phyloP scores from a whole-genome alignment of 371 early-diverging fungal genomes.

The Batrachochytrium dendrobatidis region DNA sequence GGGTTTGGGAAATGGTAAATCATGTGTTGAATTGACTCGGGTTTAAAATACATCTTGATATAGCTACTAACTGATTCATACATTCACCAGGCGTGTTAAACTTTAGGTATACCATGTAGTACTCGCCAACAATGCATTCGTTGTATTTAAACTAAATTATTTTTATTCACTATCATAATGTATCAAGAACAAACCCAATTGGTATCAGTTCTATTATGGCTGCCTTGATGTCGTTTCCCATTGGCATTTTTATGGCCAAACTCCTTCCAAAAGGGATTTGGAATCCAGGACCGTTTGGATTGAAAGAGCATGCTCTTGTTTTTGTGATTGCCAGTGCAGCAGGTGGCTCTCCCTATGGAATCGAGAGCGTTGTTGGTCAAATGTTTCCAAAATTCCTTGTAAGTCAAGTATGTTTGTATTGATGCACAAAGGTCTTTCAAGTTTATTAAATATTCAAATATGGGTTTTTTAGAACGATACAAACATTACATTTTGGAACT shows the following conservation, averaged over 20 bases:
- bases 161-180: too few species aligned
- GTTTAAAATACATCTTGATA: too few species aligned
- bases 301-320: constrained; percentile 79
- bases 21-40: too few species aligned
- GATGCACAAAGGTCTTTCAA: constrained; percentile 1
- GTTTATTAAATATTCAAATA: neutral
- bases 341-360: constrained; percentile 46
- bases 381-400: constrained; percentile 48
- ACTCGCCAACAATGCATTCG: too few species aligned
- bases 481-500: neutral
- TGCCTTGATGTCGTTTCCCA: constrained; percentile 32
- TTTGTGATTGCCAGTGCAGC: constrained; percentile 18
- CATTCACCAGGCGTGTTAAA: too few species aligned
- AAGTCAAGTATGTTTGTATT: constrained; percentile 21
- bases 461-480: neutral
- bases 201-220: too few species aligned
- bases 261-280: constrained; percentile 19
- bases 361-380: constrained; percentile 67
- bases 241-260: constrained; percentile 26
- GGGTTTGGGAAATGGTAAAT: too few species aligned
- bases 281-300: constrained; percentile 79
- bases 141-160: too few species aligned
- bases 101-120: too few species aligned
- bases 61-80: too few species aligned
- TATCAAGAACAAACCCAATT: too few species aligned